A percentile compares a stretch with the other conserved stretches of the same genome.
Conservation (phyloP, 768 basidiomycete species). For the Tricholoma matsutake region DNA sequence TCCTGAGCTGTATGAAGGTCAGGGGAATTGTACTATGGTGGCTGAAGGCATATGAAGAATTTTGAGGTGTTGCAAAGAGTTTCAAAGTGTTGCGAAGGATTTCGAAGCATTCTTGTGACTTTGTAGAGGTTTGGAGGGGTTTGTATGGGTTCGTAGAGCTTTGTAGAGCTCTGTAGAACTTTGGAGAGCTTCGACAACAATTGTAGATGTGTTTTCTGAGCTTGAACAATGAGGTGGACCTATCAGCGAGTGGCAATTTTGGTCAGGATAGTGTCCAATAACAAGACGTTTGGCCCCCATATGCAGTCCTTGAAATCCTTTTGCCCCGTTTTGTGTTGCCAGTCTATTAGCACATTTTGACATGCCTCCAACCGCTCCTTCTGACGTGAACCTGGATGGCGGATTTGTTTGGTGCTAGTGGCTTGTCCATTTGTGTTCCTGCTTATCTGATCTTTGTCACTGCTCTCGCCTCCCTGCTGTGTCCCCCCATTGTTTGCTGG, state of each 20-base stretch:
- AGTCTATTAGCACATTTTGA: not conserved
- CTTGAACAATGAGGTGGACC: too few species aligned
- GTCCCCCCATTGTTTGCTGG: not conserved
- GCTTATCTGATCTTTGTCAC: not conserved
- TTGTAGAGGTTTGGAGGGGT: too few species aligned
- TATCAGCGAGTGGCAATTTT: not conserved
- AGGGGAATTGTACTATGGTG: too few species aligned
- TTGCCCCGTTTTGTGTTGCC: not conserved
- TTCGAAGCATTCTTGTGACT: too few species aligned
- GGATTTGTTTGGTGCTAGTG: not conserved
- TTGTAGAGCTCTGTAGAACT: too few species aligned
- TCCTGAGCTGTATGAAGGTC: too few species aligned
- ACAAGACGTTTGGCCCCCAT: not conserved
- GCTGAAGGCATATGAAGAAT: too few species aligned
- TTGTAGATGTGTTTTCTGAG: too few species aligned
- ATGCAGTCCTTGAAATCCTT: not conserved
- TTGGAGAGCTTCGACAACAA: too few species aligned
- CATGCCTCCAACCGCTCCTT: not conserved
- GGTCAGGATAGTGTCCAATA: not conserved
- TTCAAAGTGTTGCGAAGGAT: too few species aligned
- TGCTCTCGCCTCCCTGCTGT: not conserved
- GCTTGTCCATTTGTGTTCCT: not conserved
- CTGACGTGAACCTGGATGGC: not conserved
- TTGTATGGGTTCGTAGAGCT: too few species aligned
- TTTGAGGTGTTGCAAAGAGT: too few species aligned